These are phyloP conservation scores for Warburgia ugandensis DNA, from an alignment of 164 flowering plant species.

Conservation along the genomic window DNA sequence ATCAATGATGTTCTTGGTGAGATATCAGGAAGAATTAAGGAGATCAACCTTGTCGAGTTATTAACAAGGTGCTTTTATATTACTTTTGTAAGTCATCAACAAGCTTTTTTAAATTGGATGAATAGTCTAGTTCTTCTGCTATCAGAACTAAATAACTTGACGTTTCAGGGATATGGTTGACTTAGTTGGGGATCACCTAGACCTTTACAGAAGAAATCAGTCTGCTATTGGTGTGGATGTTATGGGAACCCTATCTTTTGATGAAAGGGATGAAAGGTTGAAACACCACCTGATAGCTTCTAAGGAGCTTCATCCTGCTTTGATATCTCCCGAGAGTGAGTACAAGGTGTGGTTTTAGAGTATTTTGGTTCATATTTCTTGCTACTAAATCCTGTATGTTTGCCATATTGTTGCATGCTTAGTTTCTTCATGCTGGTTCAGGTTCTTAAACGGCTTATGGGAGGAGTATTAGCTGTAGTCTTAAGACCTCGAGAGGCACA, in stretches of 20 bases:
- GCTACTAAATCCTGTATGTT: too few relatives aligned
- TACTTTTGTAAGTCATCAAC: slow-evolving; percentile 24
- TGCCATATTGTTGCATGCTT: slow-evolving; percentile 1
- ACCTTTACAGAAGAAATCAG: slow-evolving; percentile 86
- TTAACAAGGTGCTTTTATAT: slow-evolving; percentile 62
- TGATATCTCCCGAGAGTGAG: slow-evolving; percentile 94
- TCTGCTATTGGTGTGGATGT: slow-evolving; percentile 81
- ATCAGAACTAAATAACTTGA: slow-evolving; percentile 10
- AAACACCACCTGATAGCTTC: slow-evolving; percentile 82
- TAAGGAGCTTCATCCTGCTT: slow-evolving; percentile 94
- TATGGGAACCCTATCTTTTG: slow-evolving; percentile 78
- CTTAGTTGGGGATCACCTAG: slow-evolving; percentile 77
- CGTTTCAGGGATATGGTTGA: slow-evolving; percentile 82
- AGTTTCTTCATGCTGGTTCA: slow-evolving; percentile 17
- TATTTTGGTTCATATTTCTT: slow-evolving; percentile 1
- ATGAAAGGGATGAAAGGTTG: slow-evolving; percentile 93
- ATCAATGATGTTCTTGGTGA: slow-evolving; percentile 83
- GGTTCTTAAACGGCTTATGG: slow-evolving; percentile 83
- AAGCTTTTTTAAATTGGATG: slow-evolving; percentile 9
- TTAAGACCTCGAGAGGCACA: slow-evolving; percentile 86
- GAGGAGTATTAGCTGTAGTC: slow-evolving; percentile 69
- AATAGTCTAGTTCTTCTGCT: slow-evolving; percentile 5
- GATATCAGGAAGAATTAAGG: slow-evolving; percentile 70
- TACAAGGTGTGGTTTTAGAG: slow-evolving; percentile 92
- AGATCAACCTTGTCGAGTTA: slow-evolving; percentile 86